Base-by-base conservation (phyloP, 257 asterid genomes). In the Salvia hispanica region DNA sequence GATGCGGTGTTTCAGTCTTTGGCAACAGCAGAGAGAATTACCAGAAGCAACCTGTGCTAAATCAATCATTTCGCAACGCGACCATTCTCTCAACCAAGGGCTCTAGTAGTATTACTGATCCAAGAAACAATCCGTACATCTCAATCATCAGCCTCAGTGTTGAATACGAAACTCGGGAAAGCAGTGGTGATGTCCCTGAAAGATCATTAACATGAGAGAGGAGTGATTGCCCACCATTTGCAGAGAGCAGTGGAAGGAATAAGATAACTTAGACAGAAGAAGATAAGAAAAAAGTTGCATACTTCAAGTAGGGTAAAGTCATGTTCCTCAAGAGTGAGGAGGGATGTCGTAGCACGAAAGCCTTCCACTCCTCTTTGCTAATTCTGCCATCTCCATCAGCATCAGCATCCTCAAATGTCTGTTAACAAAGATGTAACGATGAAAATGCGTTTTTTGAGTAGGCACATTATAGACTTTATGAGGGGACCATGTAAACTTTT, bases 281-380 rank as follows among this genome's bases (percentile, higher is more conserved):
- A n/a, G 45, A 57, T 34, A 39, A 66, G 45, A 57, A 40, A 39
- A 66, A 40, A 58, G n/a, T 5, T 33, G 33, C 82, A 8, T 78
- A 93, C 98, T 69, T 83, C 83, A 93, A 79, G 80, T 88, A 85
- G 42, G 90, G 99, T 66, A 90, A 73, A 50, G 99, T 93, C 99
- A 90, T 93, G 84, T 90, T 81, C 86, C 81, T 88, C 88, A 93
- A 67, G 59, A 93, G 91, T 10, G 96, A 79, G 0, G 96, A 76
- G 0, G 97, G 99, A 61, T 75, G 75, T 18, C 84, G 78, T 45
- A 76, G 13, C 56, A 75, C 92, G 21, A 90, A 88, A 15, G 77
- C 84, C 74, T 82, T 82, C 98, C 98, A 93, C 42, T 92, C 98
- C 48, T 82, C 87, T 74, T 78, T 85, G 64, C 76, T 76, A 47